Base-by-base conservation (phyloP, 441 rosid species). In the Geranium incanum region DNA sequence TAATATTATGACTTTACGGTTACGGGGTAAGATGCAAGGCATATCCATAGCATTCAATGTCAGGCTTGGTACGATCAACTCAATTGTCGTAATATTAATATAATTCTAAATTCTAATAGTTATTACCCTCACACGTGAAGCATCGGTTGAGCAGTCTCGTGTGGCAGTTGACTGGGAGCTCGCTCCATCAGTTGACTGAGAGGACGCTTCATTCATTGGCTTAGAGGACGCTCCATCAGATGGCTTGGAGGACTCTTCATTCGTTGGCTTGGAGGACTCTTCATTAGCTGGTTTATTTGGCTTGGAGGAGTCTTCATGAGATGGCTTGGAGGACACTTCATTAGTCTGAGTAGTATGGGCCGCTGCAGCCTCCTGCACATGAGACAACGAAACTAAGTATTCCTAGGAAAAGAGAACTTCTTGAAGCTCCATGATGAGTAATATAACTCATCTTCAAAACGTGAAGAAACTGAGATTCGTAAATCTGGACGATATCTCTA, bases 41-140 rank as follows among this genome's bases (percentile, higher is more conserved):
- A 38, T 38, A 38, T 38, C 41, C 41, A 38, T 38, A 38, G 5
- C 41, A 38, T 4, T 38, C 8, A 0, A 6, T 38, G 41, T 38
- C 8, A 38, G 8, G 6, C 41, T 38, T 38, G 41, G 2, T 38
- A 38, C 8, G 33, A 28, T 28, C 33, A 28, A 28, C 33, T 28
- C 33, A 28, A 38, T 6, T 38, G 41, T 38, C 8, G 8, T 38
- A 38, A 38, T 38, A 38, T 6, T 38, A 38, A 38, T 38, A 38
- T 6, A 4, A 38, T 38, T 38, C 4, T 6, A 39, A 4, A 38
- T 38, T 38, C 41, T 6, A 39, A 48, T 15, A 15, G 16, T 19
- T 5, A 19, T 50, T 76, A 57, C 36, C 38, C 85, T 81, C 81
- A 88, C 89, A 76, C 76, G 55, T 45, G 55, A 45, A 11, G 0